A percentile compares a stretch with the other conserved stretches of the same genome.
These are phyloP conservation scores for Leersia perrieri DNA, from an alignment of 176 grass and related monocot genomes.

Conservation along the genomic window DNA sequence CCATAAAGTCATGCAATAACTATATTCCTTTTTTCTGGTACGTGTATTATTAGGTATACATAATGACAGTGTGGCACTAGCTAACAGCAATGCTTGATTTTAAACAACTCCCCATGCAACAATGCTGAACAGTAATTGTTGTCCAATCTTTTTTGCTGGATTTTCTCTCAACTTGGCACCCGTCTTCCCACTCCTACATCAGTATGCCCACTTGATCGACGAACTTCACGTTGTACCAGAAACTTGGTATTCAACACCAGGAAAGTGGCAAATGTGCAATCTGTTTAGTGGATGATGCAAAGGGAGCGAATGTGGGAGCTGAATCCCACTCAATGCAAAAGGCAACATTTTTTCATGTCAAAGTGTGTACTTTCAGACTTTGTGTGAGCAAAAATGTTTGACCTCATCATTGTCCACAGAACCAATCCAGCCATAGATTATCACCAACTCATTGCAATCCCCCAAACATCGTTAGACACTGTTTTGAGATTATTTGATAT, in stretches of 20 bases:
- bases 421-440: not conserved
- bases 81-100: not conserved
- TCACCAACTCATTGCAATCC: not conserved
- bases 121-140: not conserved
- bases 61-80: not conserved
- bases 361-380: not conserved
- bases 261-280: not conserved
- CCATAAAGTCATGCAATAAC: not conserved
- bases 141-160: not conserved
- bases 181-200: not conserved
- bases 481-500: not conserved
- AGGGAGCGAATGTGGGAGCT: not conserved
- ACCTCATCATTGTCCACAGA: not conserved
- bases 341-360: not conserved
- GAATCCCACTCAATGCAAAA: not conserved
- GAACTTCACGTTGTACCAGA: not conserved
- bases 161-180: not conserved
- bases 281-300: not conserved
- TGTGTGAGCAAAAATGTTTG: not conserved
- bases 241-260: not conserved
- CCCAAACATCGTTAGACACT: not conserved
- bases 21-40: not conserved
- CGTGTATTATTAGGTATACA: no score
- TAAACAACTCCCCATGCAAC: not conserved
- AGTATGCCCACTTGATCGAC: not conserved